Evolutionary conservation across 441 rosid genomes (phyloP).

Genomic region (Arabidopsis lyrata): DNA sequence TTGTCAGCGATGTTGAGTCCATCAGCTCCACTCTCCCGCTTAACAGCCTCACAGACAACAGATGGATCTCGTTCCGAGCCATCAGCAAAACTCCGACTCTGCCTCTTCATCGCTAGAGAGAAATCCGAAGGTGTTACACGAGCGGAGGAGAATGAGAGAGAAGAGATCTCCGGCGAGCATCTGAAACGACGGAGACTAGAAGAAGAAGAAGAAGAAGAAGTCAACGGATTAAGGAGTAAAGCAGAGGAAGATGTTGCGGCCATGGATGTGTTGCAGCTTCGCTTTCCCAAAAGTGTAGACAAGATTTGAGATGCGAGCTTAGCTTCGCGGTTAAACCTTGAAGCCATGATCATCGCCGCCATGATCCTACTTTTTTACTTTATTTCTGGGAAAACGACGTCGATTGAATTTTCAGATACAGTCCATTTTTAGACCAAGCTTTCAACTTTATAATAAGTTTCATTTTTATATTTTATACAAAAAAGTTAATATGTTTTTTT

Average conservation of each 20-base stretch:
- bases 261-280: slow-evolving; percentile 32
- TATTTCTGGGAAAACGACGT: slow-evolving; percentile 22
- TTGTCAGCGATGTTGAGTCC: slow-evolving; percentile 86
- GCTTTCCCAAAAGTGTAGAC: slow-evolving; percentile 24
- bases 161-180: slow-evolving; percentile 37
- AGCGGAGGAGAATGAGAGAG: slow-evolving; percentile 31
- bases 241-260: slow-evolving; percentile 48
- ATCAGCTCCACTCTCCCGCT: slow-evolving; percentile 49
- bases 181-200: slow-evolving; percentile 42
- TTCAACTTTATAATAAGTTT: neutral
- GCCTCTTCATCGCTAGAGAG: slow-evolving; percentile 41
- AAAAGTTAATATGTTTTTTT: neutral
- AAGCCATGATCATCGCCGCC: slow-evolving; percentile 44
- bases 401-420: slow-evolving; percentile 24
- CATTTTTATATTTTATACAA: neutral
- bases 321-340: slow-evolving; percentile 31
- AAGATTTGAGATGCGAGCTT: slow-evolving; percentile 36
- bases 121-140: slow-evolving; percentile 22
- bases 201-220: slow-evolving; percentile 44
- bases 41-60: slow-evolving; percentile 65
- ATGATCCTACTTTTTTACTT: slow-evolving; percentile 8
- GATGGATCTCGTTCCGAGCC: slow-evolving; percentile 44
- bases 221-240: slow-evolving; percentile 46
- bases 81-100: slow-evolving; percentile 34
- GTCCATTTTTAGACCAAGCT: slow-evolving; percentile 29